A percentile compares a stretch with the other conserved stretches of the same genome.
Conservation (phyloP, 306 rosid genomes). For the Cucurbita pepo region DNA sequence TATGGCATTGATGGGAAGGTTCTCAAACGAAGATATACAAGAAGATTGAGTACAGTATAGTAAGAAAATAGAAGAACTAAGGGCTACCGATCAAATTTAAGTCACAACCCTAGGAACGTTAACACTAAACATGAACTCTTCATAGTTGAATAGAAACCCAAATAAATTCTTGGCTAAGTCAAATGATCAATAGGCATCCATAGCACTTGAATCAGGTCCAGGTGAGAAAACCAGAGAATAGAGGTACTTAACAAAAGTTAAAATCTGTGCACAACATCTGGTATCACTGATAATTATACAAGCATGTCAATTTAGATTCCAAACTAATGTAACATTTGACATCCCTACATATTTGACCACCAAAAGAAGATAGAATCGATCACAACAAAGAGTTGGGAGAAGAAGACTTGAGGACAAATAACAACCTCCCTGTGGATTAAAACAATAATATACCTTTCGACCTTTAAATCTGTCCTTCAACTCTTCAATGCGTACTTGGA, state of each 20-base stretch:
- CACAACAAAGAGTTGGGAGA: neutral
- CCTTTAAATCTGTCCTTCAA: conserved; percentile 68
- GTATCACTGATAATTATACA: neutral
- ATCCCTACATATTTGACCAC: neutral
- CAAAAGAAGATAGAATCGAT: neutral
- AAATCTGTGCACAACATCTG: neutral
- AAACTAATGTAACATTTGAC: neutral
- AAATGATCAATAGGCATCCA: neutral
- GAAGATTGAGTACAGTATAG: neutral
- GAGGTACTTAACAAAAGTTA: neutral
- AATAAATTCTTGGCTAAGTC: neutral
- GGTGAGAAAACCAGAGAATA: neutral
- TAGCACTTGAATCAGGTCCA: neutral
- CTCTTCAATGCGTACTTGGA: conserved; percentile 46
- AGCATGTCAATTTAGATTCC: neutral
- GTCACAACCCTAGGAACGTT: neutral
- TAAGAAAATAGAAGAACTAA: neutral
- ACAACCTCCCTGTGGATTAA: neutral
- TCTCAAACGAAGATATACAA: neutral
- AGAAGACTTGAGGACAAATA: neutral
- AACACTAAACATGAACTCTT: neutral
- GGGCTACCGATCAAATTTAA: neutral
- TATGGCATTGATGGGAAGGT: neutral
- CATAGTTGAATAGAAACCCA: neutral
- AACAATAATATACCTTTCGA: conserved; percentile 39